phyloP scores from a whole-genome alignment of 1,139 yeast species.

The Pneumocystis wakefieldiae region DNA sequence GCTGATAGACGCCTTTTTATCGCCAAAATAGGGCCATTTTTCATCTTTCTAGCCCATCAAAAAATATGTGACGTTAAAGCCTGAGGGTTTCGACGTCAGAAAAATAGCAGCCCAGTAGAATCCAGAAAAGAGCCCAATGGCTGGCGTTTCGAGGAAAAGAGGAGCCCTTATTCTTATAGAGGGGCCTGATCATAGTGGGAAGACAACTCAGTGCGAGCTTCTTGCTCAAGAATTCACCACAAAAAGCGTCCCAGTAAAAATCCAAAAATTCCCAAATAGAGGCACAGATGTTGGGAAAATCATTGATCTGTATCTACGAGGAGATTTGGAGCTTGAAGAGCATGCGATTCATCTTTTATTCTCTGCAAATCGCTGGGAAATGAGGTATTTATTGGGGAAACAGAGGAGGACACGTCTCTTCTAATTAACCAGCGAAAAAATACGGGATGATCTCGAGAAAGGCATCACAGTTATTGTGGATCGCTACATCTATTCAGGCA shows the following conservation, averaged over 20 bases:
- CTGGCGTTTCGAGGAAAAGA: conserved; percentile 21
- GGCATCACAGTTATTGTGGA: conserved; percentile 62
- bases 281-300: conserved; percentile 65
- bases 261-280: conserved; percentile 66
- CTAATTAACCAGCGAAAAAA: conserved; percentile 20
- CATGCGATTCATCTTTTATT: conserved; percentile 76
- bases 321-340: conserved; percentile 30
- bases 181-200: conserved; percentile 91
- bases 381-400: conserved; percentile 20
- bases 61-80: too few species aligned
- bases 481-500: conserved; percentile 82
- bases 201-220: conserved; percentile 64
- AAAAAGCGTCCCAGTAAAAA: background rate
- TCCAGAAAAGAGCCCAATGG: conserved; percentile 5
- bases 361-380: conserved; percentile 92
- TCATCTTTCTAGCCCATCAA: too few species aligned
- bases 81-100: background rate
- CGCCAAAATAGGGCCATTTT: too few species aligned
- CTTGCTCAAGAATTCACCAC: conserved; percentile 21
- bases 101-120: background rate
- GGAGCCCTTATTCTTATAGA: conserved; percentile 73
- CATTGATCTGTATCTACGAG: conserved; percentile 55
- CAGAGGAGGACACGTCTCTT: background rate
- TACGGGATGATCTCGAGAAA: conserved; percentile 31
- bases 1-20: background rate